These are phyloP conservation scores for Beauveria asiatica DNA, from an alignment of 2,329 filamentous ascomycete genomes.

Conservation along the genomic window DNA sequence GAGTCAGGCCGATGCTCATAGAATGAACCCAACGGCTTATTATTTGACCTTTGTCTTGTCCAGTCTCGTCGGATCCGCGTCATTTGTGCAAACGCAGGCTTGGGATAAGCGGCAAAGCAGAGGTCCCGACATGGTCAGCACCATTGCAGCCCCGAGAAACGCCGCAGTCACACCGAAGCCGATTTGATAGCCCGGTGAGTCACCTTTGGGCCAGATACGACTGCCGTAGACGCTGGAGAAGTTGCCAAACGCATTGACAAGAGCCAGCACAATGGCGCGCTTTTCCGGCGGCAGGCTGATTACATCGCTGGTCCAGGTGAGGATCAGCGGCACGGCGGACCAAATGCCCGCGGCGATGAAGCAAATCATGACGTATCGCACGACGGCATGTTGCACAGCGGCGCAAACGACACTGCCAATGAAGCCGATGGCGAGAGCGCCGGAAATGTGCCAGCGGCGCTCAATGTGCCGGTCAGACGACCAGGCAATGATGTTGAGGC, in stretches of 20 bases:
- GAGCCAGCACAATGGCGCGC: slow-evolving; percentile 23
- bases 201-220: slow-evolving; percentile 21
- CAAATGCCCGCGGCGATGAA: slow-evolving; percentile 20
- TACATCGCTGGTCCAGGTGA: slow-evolving; percentile 22
- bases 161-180: slow-evolving; percentile 23
- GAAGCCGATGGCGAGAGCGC: slow-evolving; percentile 16
- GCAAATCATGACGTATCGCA: slow-evolving; percentile 23
- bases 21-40: background rate
- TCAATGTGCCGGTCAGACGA: slow-evolving; percentile 16
- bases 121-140: slow-evolving; percentile 18
- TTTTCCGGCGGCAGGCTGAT: slow-evolving; percentile 22
- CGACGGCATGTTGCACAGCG: slow-evolving; percentile 16
- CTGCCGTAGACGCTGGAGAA: slow-evolving; percentile 24
- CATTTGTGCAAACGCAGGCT: background rate
- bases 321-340: slow-evolving; percentile 19
- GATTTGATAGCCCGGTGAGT: slow-evolving; percentile 19
- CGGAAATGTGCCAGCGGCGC: slow-evolving; percentile 17
- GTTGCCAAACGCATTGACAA: slow-evolving; percentile 25
- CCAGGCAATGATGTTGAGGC: slow-evolving; percentile 18
- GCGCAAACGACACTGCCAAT: slow-evolving; percentile 16
- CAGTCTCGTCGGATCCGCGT: background rate
- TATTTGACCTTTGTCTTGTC: background rate
- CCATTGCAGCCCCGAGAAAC: slow-evolving; percentile 18
- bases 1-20: background rate
- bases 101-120: slow-evolving; percentile 14